These are phyloP conservation scores for Curvularia hawaiiensis DNA, from an alignment of 2,329 filamentous ascomycete genomes.

Conservation along the genomic window DNA sequence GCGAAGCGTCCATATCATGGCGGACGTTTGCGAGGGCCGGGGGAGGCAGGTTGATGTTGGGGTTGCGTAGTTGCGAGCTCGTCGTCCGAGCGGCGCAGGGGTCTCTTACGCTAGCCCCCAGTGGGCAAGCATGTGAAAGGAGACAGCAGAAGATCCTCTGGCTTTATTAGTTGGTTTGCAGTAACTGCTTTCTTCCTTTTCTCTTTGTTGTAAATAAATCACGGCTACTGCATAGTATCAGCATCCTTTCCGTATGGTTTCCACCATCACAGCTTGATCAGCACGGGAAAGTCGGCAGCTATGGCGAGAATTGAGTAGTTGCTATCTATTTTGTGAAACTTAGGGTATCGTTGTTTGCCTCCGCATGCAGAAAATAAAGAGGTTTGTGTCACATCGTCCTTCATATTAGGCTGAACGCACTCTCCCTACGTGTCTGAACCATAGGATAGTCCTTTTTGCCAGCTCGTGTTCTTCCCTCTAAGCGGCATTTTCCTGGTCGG, in stretches of 20 bases:
- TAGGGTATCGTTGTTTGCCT: slow-evolving; percentile 14
- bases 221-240: neutral
- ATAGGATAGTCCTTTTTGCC: neutral
- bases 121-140: slow-evolving; percentile 7
- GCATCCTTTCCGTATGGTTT: neutral
- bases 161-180: neutral
- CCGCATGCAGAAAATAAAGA: neutral
- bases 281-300: neutral
- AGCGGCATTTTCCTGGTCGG: slow-evolving; percentile 7
- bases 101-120: slow-evolving; percentile 10
- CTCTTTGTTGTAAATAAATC: neutral
- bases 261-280: neutral
- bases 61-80: slow-evolving; percentile 11
- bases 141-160: neutral
- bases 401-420: neutral
- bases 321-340: slow-evolving; percentile 9
- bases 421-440: neutral
- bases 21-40: slow-evolving; percentile 17
- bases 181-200: neutral
- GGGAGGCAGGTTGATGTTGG: slow-evolving; percentile 6
- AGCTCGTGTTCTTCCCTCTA: neutral
- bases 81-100: slow-evolving; percentile 13
- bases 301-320: neutral
- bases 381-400: slow-evolving; percentile 1
- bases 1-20: slow-evolving; percentile 31